phyloP scores from a whole-genome alignment of 2,329 filamentous ascomycete species.

The Beauveria sp. region DNA sequence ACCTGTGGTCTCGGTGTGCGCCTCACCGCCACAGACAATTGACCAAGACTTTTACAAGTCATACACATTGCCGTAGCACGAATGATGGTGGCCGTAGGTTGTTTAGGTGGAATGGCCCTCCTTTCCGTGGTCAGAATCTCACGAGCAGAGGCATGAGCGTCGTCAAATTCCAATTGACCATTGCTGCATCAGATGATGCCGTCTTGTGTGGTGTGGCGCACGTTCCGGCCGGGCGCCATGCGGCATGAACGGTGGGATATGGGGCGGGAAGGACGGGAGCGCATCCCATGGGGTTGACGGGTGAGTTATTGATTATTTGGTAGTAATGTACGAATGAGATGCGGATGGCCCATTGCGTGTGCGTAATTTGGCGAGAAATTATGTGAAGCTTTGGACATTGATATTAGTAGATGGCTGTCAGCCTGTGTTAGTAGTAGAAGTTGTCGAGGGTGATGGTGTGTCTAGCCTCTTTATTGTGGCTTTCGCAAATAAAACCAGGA shows the following conservation, averaged over 20 bases:
- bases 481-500: background rate
- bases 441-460: background rate
- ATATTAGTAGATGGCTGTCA: too few species aligned
- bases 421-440: background rate
- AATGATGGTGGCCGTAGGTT: background rate
- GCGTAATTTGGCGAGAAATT: background rate
- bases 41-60: background rate
- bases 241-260: constrained; percentile 9
- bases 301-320: background rate
- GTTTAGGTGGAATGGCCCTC: background rate
- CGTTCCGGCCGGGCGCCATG: background rate
- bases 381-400: background rate
- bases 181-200: background rate
- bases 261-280: constrained; percentile 6
- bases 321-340: background rate
- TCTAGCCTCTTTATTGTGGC: background rate
- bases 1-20: background rate
- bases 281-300: constrained; percentile 1
- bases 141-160: background rate
- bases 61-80: background rate
- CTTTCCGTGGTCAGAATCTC: background rate
- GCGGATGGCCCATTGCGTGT: background rate
- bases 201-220: constrained; percentile 2
- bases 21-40: background rate
- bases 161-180: background rate